Evolutionary conservation across 257 asterid species (phyloP), one percentile per base, ranked within the genome.

Genomic region (Misopates orontium): DNA sequence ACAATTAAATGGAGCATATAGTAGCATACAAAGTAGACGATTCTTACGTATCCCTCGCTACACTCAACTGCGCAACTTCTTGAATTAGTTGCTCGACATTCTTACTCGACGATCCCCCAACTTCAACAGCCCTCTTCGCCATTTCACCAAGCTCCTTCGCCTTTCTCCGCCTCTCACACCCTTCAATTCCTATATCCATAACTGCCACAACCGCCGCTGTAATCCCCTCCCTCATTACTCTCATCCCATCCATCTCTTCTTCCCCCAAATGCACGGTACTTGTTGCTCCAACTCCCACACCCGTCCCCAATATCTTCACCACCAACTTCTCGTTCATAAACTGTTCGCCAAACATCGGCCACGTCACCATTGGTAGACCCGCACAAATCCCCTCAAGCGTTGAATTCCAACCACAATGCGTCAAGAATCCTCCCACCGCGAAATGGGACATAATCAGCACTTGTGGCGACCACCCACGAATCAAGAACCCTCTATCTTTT

Each of bases 361-460:
- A 83, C 3, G 88, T 75, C 23, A 83, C 68, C 84, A 83, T 69
- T 0, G 86, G 84, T 63, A 83, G 22, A 7, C 86, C 86, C 0
- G 82, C 69, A 16, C 69, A 67, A 1, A 83, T 5, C 0, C 75
- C 75, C 66, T 83, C 88, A 0, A 83, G 70, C 1, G 77, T 76
- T 6, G n/a, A n/a, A n/a, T n/a, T n/a, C n/a, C n/a, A n/a, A n/a
- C n/a, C n/a, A n/a, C n/a, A n/a, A n/a, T n/a, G n/a, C n/a, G n/a
- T n/a, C n/a, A n/a, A n/a, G n/a, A n/a, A n/a, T n/a, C n/a, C n/a
- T n/a, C n/a, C n/a, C n/a, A n/a, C n/a, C n/a, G n/a, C n/a, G n/a
- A n/a, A n/a, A n/a, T n/a, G n/a, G n/a, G n/a, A n/a, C n/a, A n/a
- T n/a, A n/a, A n/a, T n/a, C n/a, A n/a, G n/a, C n/a, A n/a, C n/a